These are phyloP conservation scores for Panellus pusillus DNA, from an alignment of 768 basidiomycete species.

Conservation along the genomic window DNA sequence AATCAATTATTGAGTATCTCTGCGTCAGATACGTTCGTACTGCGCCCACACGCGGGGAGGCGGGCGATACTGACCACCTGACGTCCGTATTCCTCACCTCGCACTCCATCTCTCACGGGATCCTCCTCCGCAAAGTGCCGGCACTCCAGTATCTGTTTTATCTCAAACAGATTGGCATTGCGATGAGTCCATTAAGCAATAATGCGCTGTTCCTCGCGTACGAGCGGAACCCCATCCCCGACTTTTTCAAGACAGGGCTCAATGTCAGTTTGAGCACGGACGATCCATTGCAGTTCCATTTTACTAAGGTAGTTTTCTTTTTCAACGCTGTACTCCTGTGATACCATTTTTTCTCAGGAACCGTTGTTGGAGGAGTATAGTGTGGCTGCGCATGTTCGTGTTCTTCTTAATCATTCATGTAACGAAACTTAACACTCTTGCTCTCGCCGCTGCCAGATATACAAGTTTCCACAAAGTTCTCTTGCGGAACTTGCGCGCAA, in stretches of 20 bases:
- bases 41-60: slow-evolving; percentile 98
- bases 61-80: slow-evolving; percentile 96
- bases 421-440: background rate
- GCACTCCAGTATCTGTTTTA: slow-evolving; percentile 97
- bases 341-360: slow-evolving; percentile 52
- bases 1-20: slow-evolving; percentile 1
- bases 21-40: slow-evolving; percentile 84
- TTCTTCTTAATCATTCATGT: background rate
- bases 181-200: slow-evolving; percentile 98
- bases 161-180: slow-evolving; percentile 95
- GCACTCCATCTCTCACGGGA: slow-evolving; percentile 99
- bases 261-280: slow-evolving; percentile 97
- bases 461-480: slow-evolving; percentile 92
- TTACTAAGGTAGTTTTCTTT: slow-evolving; percentile 74
- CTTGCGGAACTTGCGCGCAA: slow-evolving; percentile 98
- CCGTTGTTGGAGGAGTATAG: slow-evolving; percentile 96
- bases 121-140: slow-evolving; percentile 94
- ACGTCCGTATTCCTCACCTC: slow-evolving; percentile 95
- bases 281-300: slow-evolving; percentile 96
- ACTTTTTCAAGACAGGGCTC: slow-evolving; percentile 94
- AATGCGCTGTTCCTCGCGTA: slow-evolving; percentile 97
- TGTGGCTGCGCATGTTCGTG: slow-evolving; percentile 88
- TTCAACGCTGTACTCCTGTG: background rate
- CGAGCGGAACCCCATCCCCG: slow-evolving; percentile 94
- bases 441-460: slow-evolving; percentile 57